Evolutionary conservation across 108 stramenopile genomes (phyloP), one percentile per base, ranked within the genome.

Genomic region (Pseudonitzschia delicatissima): DNA sequence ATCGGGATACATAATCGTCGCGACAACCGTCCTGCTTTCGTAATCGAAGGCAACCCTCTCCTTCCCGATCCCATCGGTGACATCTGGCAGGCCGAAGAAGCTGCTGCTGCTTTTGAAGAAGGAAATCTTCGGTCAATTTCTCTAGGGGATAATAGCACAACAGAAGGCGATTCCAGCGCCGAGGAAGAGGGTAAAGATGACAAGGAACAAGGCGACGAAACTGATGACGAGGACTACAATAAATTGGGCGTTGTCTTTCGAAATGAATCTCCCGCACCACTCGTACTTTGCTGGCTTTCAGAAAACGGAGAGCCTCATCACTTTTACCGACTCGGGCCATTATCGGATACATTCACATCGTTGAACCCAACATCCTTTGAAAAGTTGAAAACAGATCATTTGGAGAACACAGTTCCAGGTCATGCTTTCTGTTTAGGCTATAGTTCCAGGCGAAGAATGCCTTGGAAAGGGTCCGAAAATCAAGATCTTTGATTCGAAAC

Each of bases 341-440:
- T 11, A 12, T 15, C 32, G 48, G 8, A 17, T 7, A 33, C 27
- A 13, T 31, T 13, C 20, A 47, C 36, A 35, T n/a, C 5, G 7
- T 11, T n/a, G 3, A 35, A 5, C 15, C 8, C 62, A 26, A 48
- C 64, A 5, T 32, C 25, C 20, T 23, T 35, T 12, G 17, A 5
- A n/a, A 44, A 60, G 32, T 48, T 59, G 21, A 49, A 59, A 13
- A 69, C 55, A 31, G 87, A 84, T 79, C 84, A 80, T 44, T 77
- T 90, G 28, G 91, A 92, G 58, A 67, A 62, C 50, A 81, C 87
- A 0, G 69, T 31, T 45, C 68, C 68, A 8, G 88, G 92, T 17
- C 86, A 93, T 71, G 83, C 87, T 37, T 93, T 93, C 75, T 82
- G 64, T 77, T 72, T 75, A 66, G 86, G 77, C 37, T 64, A 26